These are phyloP conservation scores for Serendipita sp. DNA, from an alignment of 768 basidiomycete species.

Conservation along the genomic window DNA sequence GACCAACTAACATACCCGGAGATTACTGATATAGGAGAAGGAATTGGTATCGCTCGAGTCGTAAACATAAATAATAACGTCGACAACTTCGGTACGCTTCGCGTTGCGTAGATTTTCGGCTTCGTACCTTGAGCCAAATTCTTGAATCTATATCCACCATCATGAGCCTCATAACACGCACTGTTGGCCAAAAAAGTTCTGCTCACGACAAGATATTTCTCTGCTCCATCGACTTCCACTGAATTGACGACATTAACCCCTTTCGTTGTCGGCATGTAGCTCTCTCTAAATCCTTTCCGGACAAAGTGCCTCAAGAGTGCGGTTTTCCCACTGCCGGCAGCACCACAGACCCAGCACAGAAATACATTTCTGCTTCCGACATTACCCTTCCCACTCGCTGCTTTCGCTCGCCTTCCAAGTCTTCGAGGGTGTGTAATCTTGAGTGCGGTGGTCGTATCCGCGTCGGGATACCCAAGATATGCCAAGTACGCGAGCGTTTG, in stretches of 20 bases:
- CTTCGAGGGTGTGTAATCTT: slow-evolving; percentile 74
- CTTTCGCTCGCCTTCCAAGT: slow-evolving; percentile 5
- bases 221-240: slow-evolving; percentile 84
- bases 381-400: slow-evolving; percentile 53
- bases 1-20: slow-evolving; percentile 45
- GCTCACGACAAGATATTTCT: slow-evolving; percentile 84
- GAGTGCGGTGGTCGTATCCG: slow-evolving; percentile 66
- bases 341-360: slow-evolving; percentile 83
- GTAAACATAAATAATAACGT: slow-evolving; percentile 89
- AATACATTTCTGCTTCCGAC: slow-evolving; percentile 74
- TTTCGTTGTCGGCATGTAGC: slow-evolving; percentile 79
- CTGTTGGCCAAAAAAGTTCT: no score
- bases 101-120: slow-evolving; percentile 72
- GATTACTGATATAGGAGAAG: slow-evolving; percentile 93
- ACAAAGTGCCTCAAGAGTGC: slow-evolving; percentile 71
- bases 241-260: slow-evolving; percentile 85
- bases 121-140: slow-evolving; percentile 93
- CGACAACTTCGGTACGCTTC: slow-evolving; percentile 82
- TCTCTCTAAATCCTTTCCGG: slow-evolving; percentile 54
- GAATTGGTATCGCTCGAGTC: slow-evolving; percentile 98
- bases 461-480: slow-evolving; percentile 78
- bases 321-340: slow-evolving; percentile 92
- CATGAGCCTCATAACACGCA: neutral
- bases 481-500: slow-evolving; percentile 88
- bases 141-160: slow-evolving; percentile 53